phyloP scores from a whole-genome alignment of 148 eudicot species.

The Dianthus caryophyllus region DNA sequence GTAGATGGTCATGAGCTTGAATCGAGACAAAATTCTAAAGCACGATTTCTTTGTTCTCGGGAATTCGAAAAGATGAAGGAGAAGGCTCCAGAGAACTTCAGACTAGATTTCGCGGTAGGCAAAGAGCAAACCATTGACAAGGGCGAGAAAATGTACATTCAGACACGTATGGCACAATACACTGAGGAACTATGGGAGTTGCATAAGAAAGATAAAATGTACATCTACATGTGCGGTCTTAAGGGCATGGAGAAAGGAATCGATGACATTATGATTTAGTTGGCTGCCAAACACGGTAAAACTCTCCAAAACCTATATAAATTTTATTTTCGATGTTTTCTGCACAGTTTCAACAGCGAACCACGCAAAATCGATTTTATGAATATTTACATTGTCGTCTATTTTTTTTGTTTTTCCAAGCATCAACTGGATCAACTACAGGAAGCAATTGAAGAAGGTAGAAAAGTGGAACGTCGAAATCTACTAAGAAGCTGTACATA shows the following conservation, averaged over 20 bases:
- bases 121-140: conserved; percentile 92
- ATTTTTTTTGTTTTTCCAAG: too few species aligned
- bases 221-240: conserved; percentile 93
- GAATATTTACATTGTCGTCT: not conserved
- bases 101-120: conserved; percentile 87
- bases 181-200: conserved; percentile 85
- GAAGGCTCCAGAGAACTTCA: conserved; percentile 79
- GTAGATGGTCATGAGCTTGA: not conserved
- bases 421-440: too few species aligned
- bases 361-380: too few species aligned
- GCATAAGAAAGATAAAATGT: conserved; percentile 91
- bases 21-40: not conserved
- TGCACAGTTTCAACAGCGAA: too few species aligned
- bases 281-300: conserved; percentile 90
- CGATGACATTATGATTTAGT: conserved; percentile 80
- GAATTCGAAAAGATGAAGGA: conserved; percentile 94
- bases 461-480: too few species aligned
- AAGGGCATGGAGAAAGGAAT: too few species aligned
- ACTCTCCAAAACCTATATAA: too few species aligned
- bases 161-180: conserved; percentile 91
- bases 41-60: conserved; percentile 26
- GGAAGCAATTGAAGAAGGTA: too few species aligned
- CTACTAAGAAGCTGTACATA: too few species aligned
- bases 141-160: too few species aligned
- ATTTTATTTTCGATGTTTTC: too few species aligned